These are phyloP conservation scores for Populus alba DNA, from an alignment of 345 rosid genomes.

Conservation along the genomic window DNA sequence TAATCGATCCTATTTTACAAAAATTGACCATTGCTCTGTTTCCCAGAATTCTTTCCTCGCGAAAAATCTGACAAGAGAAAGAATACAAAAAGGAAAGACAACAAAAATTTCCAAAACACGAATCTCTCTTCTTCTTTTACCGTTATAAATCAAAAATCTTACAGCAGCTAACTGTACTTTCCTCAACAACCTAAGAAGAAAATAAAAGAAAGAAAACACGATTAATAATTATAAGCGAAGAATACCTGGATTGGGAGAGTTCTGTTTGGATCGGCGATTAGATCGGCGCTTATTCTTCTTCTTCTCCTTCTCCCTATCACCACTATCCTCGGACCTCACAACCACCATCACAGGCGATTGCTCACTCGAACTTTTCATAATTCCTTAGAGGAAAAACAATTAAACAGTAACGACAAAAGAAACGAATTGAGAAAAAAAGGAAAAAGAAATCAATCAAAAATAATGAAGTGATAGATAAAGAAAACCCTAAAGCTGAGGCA, in stretches of 20 bases:
- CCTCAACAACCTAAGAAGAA: neutral
- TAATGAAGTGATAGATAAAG: neutral
- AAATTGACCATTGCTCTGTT: too few species aligned
- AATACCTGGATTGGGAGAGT: constrained; percentile 24
- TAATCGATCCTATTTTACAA: too few species aligned
- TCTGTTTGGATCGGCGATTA: constrained; percentile 63
- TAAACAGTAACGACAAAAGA: neutral
- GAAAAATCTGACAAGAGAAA: neutral
- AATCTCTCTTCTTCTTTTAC: too few species aligned
- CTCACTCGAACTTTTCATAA: neutral
- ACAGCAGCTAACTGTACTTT: neutral
- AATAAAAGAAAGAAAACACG: neutral
- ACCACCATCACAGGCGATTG: too few species aligned
- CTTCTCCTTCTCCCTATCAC: too few species aligned
- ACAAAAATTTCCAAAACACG: too few species aligned
- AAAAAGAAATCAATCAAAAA: neutral
- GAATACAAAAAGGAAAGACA: too few species aligned
- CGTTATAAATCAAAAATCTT: neutral
- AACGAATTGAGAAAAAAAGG: neutral
- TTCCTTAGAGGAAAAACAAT: neutral
- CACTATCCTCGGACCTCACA: too few species aligned
- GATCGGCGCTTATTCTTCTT: constrained; percentile 9
- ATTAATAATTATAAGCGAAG: neutral
- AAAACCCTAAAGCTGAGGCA: constrained; percentile 9
- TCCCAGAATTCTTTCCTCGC: too few species aligned